phyloP scores from a whole-genome alignment of 2,329 filamentous ascomycete genomes.

The Cucurbitaria berberidis region DNA sequence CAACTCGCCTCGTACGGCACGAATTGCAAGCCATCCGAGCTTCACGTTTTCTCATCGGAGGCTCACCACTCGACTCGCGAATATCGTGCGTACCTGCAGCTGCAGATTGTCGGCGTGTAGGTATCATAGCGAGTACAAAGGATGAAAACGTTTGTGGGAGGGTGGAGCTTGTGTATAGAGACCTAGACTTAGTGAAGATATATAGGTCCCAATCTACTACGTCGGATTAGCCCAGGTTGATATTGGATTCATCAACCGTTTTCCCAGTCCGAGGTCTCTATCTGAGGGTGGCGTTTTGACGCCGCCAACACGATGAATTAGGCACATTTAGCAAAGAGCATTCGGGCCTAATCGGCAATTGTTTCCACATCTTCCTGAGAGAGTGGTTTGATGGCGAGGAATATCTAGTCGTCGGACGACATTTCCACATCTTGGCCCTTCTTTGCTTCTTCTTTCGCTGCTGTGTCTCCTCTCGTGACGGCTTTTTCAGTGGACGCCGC shows the following conservation, averaged over 20 bases:
- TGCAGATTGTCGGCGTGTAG: conserved; percentile 6
- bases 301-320: not conserved
- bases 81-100: conserved; percentile 4
- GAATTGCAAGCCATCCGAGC: conserved; percentile 13
- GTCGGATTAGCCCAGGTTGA: not conserved
- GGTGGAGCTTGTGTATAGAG: not conserved
- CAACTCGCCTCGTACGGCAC: conserved; percentile 9
- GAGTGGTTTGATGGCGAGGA: not conserved
- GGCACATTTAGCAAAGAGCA: no score
- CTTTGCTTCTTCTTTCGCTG: not conserved
- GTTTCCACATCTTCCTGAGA: not conserved
- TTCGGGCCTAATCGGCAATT: no score
- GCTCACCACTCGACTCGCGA: conserved; percentile 1
- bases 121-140: conserved; percentile 1
- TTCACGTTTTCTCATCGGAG: conserved; percentile 9
- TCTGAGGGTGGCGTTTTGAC: not conserved
- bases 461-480: not conserved
- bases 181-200: not conserved
- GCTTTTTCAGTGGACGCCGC: not conserved
- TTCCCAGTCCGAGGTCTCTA: not conserved
- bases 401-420: not conserved
- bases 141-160: not conserved
- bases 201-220: not conserved
- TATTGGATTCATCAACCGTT: not conserved
- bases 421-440: not conserved